Evolutionary conservation across 371 early-diverging fungal genomes (phyloP).

Genomic region (Sporodiniella umbellata): DNA sequence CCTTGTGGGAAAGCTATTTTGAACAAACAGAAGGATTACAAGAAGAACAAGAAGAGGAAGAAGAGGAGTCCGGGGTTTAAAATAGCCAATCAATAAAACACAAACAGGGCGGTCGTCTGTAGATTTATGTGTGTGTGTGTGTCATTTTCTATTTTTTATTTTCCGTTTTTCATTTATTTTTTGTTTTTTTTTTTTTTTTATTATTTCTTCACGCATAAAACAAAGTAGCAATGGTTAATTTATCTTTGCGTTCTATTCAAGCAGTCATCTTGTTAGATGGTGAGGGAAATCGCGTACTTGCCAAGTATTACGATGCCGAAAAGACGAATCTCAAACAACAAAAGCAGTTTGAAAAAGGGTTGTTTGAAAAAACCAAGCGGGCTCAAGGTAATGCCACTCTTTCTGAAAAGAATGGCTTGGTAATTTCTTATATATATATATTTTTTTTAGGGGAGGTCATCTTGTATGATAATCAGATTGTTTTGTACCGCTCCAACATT

Average conservation of each 20-base stretch:
- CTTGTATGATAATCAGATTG: conserved; percentile 86
- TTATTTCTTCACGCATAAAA: neutral
- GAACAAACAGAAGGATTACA: conserved; percentile 39
- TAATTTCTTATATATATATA: too few species aligned
- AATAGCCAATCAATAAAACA: too few species aligned
- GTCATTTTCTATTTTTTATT: neutral
- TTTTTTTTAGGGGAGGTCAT: conserved; percentile 76
- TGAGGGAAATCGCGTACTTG: conserved; percentile 88
- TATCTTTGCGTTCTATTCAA: conserved; percentile 80
- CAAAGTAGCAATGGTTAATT: conserved; percentile 63
- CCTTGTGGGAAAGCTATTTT: conserved; percentile 71
- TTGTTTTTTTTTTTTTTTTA: neutral
- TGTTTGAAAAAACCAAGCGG: conserved; percentile 87
- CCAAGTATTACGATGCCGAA: conserved; percentile 84
- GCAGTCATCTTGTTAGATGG: conserved; percentile 90
- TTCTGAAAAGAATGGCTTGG: neutral
- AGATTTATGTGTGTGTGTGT: neutral
- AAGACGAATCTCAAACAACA: conserved; percentile 76
- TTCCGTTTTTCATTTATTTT: neutral
- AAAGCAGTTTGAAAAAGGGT: conserved; percentile 85
- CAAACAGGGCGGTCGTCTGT: too few species aligned
- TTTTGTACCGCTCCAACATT: conserved; percentile 79
- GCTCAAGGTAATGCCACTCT: conserved; percentile 66
- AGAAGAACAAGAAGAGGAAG: conserved; percentile 20
- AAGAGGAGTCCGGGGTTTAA: neutral